Percentiles rank a stretch among this genome's conserved stretches.
Evolutionary conservation across 2,329 filamentous ascomycete species (phyloP).

Genomic region (Cladosporium sp.): DNA sequence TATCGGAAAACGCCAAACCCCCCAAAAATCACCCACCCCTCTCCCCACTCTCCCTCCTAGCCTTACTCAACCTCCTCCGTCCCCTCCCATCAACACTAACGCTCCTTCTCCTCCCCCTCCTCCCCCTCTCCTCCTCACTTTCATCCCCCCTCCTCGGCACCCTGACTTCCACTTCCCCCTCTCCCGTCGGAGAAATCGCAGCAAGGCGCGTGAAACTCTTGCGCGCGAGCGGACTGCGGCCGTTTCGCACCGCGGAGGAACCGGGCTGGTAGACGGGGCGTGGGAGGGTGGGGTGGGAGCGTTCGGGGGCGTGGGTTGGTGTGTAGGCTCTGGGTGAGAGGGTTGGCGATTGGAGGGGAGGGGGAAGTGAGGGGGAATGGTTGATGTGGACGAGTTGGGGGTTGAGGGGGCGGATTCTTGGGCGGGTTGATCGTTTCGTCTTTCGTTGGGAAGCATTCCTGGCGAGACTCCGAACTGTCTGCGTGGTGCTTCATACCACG

Average conservation of each 20-base stretch:
- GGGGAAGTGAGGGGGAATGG: slow-evolving; percentile 16
- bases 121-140: slow-evolving; percentile 14
- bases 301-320: slow-evolving; percentile 20
- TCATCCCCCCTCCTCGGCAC: slow-evolving; percentile 15
- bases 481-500: slow-evolving; percentile 31
- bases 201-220: slow-evolving; percentile 35
- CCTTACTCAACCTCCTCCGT: slow-evolving; percentile 23
- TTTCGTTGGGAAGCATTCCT: neutral
- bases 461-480: neutral
- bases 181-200: slow-evolving; percentile 15
- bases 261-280: slow-evolving; percentile 6
- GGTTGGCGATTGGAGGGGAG: slow-evolving; percentile 16
- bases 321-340: slow-evolving; percentile 18
- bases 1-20: no score
- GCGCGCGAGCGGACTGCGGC: slow-evolving; percentile 43
- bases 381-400: slow-evolving; percentile 1
- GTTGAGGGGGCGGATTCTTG: neutral
- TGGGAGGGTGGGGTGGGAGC: neutral
- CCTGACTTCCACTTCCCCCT: slow-evolving; percentile 19
- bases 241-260: slow-evolving; percentile 25
- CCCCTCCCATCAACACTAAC: slow-evolving; percentile 20
- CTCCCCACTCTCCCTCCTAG: slow-evolving; percentile 13
- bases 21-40: no score
- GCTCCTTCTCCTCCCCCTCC: slow-evolving; percentile 16
- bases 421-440: neutral